Evolutionary conservation across 1,284 basidiomycete genomes (phyloP), one percentile per base, ranked within the genome.

Genomic region (Pseudozyma thailandica): DNA sequence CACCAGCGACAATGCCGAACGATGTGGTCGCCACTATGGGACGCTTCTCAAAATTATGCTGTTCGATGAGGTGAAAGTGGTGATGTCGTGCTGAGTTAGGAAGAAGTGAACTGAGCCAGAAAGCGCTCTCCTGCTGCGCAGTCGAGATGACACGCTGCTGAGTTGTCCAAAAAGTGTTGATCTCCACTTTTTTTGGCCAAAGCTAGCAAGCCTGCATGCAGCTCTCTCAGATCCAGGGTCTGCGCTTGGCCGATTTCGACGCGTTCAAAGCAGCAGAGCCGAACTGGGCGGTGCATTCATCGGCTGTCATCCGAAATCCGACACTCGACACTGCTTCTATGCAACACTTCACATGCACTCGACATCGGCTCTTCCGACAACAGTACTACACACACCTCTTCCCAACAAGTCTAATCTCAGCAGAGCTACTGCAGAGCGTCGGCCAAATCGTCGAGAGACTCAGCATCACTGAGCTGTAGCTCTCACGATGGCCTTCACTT

Each of bases 401-500:
- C n/a, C n/a, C n/a, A n/a, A n/a, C n/a, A n/a, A n/a, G n/a, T n/a
- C n/a, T n/a, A n/a, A n/a, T n/a, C n/a, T n/a, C n/a, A n/a, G n/a
- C n/a, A n/a, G n/a, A n/a, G n/a, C n/a, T n/a, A n/a, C n/a, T n/a
- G n/a, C n/a, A n/a, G n/a, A n/a, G n/a, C n/a, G n/a, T n/a, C n/a
- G n/a, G n/a, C n/a, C n/a, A n/a, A n/a, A 4, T 42, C 38, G n/a
- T 23, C 1, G 6, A 35, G 10, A 18, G 21, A 20, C 16, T 18
- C 39, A 21, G 21, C 39, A 18, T 20, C 12, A 28, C 50, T 28
- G 50, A 31, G 10, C 16, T n/a, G 23, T 35, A 25, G 37, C 27
- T 31, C 30, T 8, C 46, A 54, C 25, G n/a, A 68, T 72, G 63
- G 33, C 46, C n/a, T 48, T 72, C 33, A 72, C 54, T 38, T 72